Percentiles rank a stretch among this genome's conserved stretches.
Conservation (phyloP, 441 rosid species). For the Gossypium trilobum region DNA sequence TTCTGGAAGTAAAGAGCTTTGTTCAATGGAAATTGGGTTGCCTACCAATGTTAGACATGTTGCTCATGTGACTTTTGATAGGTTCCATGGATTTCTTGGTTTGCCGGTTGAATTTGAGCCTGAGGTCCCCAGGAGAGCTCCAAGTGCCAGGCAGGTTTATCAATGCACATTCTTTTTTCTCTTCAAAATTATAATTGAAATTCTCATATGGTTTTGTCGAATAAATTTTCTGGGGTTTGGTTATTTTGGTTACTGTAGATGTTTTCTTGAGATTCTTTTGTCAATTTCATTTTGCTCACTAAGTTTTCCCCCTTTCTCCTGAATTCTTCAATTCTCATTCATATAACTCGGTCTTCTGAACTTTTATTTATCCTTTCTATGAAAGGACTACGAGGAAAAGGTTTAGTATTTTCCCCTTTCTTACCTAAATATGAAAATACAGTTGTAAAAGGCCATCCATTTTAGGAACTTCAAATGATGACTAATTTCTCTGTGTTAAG, state of each 20-base stretch:
- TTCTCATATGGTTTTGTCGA: neutral
- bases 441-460: neutral
- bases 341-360: neutral
- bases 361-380: neutral
- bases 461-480: neutral
- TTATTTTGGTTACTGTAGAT: neutral
- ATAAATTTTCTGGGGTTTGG: slow-evolving; percentile 5
- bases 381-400: neutral
- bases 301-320: neutral
- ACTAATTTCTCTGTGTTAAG: neutral
- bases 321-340: neutral
- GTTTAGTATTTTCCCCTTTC: neutral
- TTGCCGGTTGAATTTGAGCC: slow-evolving; percentile 90
- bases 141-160: slow-evolving; percentile 68
- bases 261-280: neutral
- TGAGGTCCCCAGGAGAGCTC: slow-evolving; percentile 70
- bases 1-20: slow-evolving; percentile 43
- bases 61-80: slow-evolving; percentile 87
- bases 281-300: neutral
- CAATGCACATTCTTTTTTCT: neutral
- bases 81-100: slow-evolving; percentile 91
- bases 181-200: neutral
- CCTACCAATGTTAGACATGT: slow-evolving; percentile 86
- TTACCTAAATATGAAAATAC: neutral
- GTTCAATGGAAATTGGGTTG: slow-evolving; percentile 75